These are phyloP conservation scores for Kodamaea fungicola DNA, from an alignment of 1,139 yeast genomes.

Conservation along the genomic window DNA sequence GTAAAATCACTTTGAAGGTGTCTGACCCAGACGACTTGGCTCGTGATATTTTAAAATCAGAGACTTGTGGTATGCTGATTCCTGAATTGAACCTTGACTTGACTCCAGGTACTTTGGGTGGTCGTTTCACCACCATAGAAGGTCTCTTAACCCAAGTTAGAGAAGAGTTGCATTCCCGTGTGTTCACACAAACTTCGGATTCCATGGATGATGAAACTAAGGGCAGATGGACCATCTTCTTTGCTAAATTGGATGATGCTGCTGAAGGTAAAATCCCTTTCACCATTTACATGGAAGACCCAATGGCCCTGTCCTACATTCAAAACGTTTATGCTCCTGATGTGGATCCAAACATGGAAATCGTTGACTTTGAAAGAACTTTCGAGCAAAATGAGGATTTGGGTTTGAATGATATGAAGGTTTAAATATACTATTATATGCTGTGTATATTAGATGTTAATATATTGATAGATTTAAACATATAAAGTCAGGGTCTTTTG, in stretches of 20 bases:
- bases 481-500: too few relatives aligned
- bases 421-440: constrained; percentile 22
- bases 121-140: constrained; percentile 95
- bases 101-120: constrained; percentile 96
- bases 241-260: constrained; percentile 75
- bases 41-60: constrained; percentile 91
- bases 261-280: constrained; percentile 78
- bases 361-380: constrained; percentile 88
- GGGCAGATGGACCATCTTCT: constrained; percentile 76
- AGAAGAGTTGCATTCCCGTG: constrained; percentile 84
- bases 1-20: constrained; percentile 65
- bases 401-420: constrained; percentile 80
- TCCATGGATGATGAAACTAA: constrained; percentile 82
- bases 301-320: constrained; percentile 89
- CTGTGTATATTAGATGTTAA: too few relatives aligned
- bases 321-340: constrained; percentile 99
- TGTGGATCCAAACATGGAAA: constrained; percentile 89
- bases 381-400: constrained; percentile 84
- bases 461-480: too few relatives aligned
- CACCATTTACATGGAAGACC: constrained; percentile 88
- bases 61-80: constrained; percentile 79
- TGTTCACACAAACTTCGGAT: constrained; percentile 83
- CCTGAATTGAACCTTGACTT: constrained; percentile 91
- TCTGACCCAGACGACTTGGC: constrained; percentile 93
- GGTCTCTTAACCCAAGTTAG: constrained; percentile 86